These are phyloP conservation scores for Pyrus hybrid DNA, from an alignment of 331 rosid species.

Conservation along the genomic window DNA sequence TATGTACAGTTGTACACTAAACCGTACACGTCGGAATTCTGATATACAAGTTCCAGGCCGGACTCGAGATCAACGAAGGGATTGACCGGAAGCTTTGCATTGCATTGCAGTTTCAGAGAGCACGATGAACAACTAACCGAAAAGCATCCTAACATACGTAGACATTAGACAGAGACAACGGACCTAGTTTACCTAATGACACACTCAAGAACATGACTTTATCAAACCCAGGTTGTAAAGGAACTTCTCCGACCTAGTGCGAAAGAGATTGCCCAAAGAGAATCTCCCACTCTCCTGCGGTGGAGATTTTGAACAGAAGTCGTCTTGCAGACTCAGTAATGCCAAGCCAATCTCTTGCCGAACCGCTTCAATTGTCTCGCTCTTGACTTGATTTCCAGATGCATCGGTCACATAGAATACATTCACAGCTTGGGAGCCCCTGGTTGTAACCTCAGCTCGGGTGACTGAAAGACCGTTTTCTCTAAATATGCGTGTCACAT, in stretches of 20 bases:
- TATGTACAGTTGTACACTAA: constrained; percentile 5
- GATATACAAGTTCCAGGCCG: constrained; percentile 12
- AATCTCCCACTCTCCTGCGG: constrained; percentile 49
- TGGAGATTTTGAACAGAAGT: constrained; percentile 40
- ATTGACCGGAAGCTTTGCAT: constrained; percentile 27
- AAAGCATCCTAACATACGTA: constrained; percentile 32
- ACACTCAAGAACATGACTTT: constrained; percentile 59
- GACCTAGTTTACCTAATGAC: constrained; percentile 1
- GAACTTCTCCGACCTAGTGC: constrained; percentile 80
- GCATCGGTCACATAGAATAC: constrained; percentile 80
- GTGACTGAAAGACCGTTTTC: constrained; percentile 87
- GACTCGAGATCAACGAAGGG: constrained; percentile 20
- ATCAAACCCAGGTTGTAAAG: constrained; percentile 89
- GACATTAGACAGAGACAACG: neutral
- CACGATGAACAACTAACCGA: constrained; percentile 13
- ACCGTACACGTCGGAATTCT: constrained; percentile 27
- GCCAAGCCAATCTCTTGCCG: constrained; percentile 75
- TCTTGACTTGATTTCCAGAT: constrained; percentile 69
- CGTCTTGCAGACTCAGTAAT: constrained; percentile 60
- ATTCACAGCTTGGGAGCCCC: constrained; percentile 71
- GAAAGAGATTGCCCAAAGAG: constrained; percentile 63
- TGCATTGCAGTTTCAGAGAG: constrained; percentile 23
- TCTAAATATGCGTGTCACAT: constrained; percentile 91
- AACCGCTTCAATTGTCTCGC: constrained; percentile 80
- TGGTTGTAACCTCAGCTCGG: constrained; percentile 87